phyloP scores from a whole-genome alignment of 495 filamentous ascomycete genomes.

The Neurospora sp. region DNA sequence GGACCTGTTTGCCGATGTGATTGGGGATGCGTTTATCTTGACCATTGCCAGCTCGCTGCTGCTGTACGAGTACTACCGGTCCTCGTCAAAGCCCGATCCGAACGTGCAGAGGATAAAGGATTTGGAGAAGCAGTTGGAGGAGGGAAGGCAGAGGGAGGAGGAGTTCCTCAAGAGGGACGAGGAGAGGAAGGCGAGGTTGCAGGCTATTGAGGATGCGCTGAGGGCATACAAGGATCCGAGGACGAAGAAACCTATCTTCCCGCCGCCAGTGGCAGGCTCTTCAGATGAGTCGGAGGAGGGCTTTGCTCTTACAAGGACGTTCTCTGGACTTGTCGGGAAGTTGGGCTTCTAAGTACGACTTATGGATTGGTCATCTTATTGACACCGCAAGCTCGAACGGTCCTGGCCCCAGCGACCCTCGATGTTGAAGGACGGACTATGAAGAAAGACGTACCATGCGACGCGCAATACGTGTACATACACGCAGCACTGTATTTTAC shows the following conservation, averaged over 20 bases:
- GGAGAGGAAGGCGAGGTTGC: slow-evolving; percentile 47
- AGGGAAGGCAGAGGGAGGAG: slow-evolving; percentile 47
- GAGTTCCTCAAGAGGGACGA: slow-evolving; percentile 54
- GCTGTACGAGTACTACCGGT: slow-evolving; percentile 68
- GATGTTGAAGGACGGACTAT: background rate
- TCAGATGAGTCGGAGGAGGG: background rate
- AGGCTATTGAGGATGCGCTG: slow-evolving; percentile 58
- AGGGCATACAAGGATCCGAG: slow-evolving; percentile 46
- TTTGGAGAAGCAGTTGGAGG: slow-evolving; percentile 53
- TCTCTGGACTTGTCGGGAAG: background rate
- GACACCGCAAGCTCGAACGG: background rate
- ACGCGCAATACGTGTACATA: background rate
- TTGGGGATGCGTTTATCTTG: slow-evolving; percentile 85
- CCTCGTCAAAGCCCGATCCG: slow-evolving; percentile 63
- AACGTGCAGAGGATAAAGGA: slow-evolving; percentile 57
- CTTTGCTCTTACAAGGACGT: background rate
- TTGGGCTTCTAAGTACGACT: background rate
- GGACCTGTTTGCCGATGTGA: slow-evolving; percentile 89
- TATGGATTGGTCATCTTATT: background rate
- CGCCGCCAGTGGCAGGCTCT: slow-evolving; percentile 10
- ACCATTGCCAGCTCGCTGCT: slow-evolving; percentile 69
- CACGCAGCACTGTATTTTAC: background rate
- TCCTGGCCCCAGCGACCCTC: background rate
- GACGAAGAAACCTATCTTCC: slow-evolving; percentile 36
- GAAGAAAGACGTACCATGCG: background rate